Evolutionary conservation across 2,329 filamentous ascomycete species (phyloP), one percentile per base, ranked within the genome.

Genomic region (Fusarium floridanum): DNA sequence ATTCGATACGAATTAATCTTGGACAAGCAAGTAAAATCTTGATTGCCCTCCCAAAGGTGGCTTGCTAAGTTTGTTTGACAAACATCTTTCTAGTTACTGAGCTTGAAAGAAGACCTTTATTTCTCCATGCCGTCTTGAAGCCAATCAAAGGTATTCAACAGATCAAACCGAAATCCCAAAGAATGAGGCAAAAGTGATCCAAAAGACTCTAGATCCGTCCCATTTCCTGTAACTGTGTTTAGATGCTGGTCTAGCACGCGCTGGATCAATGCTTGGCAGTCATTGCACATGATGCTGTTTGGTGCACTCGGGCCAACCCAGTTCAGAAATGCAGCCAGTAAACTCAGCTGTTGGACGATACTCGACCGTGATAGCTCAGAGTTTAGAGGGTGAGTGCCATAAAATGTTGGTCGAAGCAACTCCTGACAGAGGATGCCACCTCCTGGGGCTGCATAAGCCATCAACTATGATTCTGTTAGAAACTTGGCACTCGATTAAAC

Each of bases 381-480:
- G 50, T 81, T 78, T 12, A 76, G 75, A 1, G 80, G 81, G 50
- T 84, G 81, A 6, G 80, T 70, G 37, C 81, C 79, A 37, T 76
- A 76, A 32, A 82, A 77, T 0, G 84, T 84, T 24, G 86, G 85
- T 24, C 84, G 85, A 3, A 88, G 81, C 4, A 88, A 80, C 61
- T 88, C 87, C 32, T 87, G 83, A 70, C 86, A 89, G 4, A 89
- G 82, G 14, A 89, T 86, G 0, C 87, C 87, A 4, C 84, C 84
- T 4, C 84, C 85, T 0, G 87, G 86, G 0, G 87, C 86, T 2
- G 84, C 87, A 73, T 85, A 88, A 6, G 84, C 84, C 82, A 89
- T 86, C n/a, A 88, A 79, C 85, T 86, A 17, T 24, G n/a, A 64
- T 17, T 64, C 45, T 9, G 64, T 24, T 29, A 22, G 61, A 37